Evolutionary conservation across 257 asterid genomes (phyloP).

Genomic region (Fraxinus excelsior): DNA sequence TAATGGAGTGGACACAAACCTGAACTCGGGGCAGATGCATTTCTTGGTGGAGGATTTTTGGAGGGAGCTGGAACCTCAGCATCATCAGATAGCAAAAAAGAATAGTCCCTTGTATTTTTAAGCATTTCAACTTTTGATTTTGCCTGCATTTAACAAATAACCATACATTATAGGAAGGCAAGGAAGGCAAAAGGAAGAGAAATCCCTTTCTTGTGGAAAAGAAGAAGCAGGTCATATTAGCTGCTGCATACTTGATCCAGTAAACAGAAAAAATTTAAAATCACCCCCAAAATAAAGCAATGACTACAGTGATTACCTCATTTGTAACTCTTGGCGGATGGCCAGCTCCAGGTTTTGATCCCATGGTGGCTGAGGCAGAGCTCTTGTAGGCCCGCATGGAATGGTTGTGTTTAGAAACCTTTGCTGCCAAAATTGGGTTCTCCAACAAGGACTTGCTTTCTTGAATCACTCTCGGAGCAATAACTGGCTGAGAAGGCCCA

Average conservation of each 20-base stretch:
- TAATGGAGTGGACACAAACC: conserved; percentile 51
- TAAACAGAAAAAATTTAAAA: background rate
- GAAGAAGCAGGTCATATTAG: background rate
- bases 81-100: conserved; percentile 50
- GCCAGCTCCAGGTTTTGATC: conserved; percentile 45
- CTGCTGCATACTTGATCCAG: background rate
- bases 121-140: conserved; percentile 67
- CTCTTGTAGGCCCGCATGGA: conserved; percentile 53
- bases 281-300: background rate
- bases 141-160: conserved; percentile 41
- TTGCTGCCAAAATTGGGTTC: conserved; percentile 79
- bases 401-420: conserved; percentile 41
- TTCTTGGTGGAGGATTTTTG: conserved; percentile 50
- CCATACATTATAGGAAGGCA: conserved; percentile 18
- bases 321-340: conserved; percentile 46
- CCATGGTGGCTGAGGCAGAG: conserved; percentile 41
- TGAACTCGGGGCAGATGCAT: conserved; percentile 53
- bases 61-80: conserved; percentile 46
- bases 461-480: conserved; percentile 92
- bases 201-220: background rate
- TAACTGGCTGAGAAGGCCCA: conserved; percentile 94
- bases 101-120: conserved; percentile 84
- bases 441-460: conserved; percentile 91
- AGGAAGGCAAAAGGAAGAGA: background rate
- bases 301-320: conserved; percentile 47